phyloP scores from a whole-genome alignment of 257 asterid genomes.

The Solanum habrochaites region DNA sequence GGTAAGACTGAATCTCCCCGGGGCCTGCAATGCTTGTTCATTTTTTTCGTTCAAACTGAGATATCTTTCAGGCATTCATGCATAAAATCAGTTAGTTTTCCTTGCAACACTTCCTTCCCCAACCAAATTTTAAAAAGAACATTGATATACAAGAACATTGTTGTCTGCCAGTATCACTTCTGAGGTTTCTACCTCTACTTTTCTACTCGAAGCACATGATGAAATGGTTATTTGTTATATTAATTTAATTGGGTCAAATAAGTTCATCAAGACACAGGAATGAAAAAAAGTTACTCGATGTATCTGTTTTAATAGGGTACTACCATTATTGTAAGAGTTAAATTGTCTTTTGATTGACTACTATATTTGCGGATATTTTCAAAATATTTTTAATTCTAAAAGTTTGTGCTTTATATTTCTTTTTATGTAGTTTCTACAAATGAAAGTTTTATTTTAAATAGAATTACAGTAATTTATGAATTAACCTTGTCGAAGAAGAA shows the following conservation, averaged over 20 bases:
- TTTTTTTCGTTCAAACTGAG: background rate
- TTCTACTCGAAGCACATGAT: background rate
- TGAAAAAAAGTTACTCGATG: background rate
- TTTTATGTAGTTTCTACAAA: background rate
- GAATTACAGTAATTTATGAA: background rate
- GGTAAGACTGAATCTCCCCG: constrained; percentile 26
- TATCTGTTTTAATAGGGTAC: background rate
- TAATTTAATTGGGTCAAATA: background rate
- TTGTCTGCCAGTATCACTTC: background rate
- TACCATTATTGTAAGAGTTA: background rate
- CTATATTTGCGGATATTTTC: background rate
- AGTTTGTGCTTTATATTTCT: background rate
- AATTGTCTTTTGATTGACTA: background rate
- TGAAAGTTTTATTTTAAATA: background rate
- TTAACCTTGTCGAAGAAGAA: background rate
- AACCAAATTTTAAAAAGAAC: background rate
- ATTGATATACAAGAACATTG: background rate
- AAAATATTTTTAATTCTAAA: background rate
- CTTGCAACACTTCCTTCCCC: background rate
- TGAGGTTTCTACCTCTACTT: background rate
- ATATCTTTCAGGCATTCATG: background rate
- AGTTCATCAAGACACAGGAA: background rate
- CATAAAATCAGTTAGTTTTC: background rate
- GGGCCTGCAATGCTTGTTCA: background rate
- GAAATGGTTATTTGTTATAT: background rate